Conservation (phyloP, 257 asterid species). For the Solanum chmielewskii region DNA sequence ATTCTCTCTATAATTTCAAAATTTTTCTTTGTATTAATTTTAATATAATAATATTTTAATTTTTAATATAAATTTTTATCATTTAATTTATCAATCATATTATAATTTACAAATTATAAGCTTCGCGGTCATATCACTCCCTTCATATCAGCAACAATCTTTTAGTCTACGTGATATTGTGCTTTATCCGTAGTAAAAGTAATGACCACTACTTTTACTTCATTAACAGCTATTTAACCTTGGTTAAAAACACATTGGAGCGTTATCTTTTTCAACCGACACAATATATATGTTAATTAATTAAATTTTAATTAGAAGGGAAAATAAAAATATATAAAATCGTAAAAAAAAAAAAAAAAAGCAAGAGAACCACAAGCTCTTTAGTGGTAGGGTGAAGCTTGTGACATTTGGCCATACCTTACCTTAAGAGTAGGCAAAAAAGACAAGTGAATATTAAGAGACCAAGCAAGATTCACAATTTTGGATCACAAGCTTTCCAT, state of each 20-base stretch:
- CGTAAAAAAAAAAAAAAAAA: not conserved
- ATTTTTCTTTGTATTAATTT: too few species aligned
- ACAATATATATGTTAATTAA: not conserved
- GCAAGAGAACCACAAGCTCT: not conserved
- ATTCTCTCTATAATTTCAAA: too few species aligned
- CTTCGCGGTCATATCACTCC: too few species aligned
- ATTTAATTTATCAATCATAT: too few species aligned
- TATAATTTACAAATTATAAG: too few species aligned
- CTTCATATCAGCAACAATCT: too few species aligned
- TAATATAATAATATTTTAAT: too few species aligned
- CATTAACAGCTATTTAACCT: not conserved
- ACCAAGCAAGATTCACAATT: constrained; percentile 2
- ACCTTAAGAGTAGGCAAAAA: constrained; percentile 10
- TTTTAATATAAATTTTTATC: too few species aligned
- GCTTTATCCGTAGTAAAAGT: not conserved
- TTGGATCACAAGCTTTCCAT: constrained; percentile 16
- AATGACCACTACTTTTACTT: not conserved
- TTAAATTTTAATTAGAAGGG: not conserved
- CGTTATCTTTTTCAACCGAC: not conserved
- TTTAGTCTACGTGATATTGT: not conserved
- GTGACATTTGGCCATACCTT: constrained; percentile 5
- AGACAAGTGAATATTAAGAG: not conserved
- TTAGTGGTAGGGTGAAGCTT: not conserved
- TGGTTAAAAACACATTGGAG: not conserved
- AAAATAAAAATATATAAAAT: not conserved